A percentile compares a stretch with the other conserved stretches of the same genome.
phyloP scores from a whole-genome alignment of 345 rosid species.

The Anacardium occidentale region DNA sequence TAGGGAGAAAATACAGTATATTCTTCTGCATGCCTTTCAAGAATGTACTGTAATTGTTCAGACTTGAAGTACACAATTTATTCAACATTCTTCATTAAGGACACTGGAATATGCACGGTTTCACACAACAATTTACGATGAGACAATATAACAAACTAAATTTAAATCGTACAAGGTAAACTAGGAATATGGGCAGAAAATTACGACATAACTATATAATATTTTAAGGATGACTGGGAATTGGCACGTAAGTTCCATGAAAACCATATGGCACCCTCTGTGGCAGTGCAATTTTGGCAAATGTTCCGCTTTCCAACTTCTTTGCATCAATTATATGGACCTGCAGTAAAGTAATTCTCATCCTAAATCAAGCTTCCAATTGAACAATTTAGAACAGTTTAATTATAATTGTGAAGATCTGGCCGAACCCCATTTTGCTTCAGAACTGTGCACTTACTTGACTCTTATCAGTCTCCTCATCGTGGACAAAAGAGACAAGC shows the following conservation, averaged over 20 bases:
- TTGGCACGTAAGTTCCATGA: conserved; percentile 40
- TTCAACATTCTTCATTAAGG: no score
- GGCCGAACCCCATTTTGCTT: not conserved
- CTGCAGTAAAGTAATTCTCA: conserved; percentile 6
- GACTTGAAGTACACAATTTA: no score
- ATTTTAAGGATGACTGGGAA: not conserved
- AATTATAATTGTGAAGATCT: no score
- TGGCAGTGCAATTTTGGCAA: conserved; percentile 41
- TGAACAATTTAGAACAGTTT: no score
- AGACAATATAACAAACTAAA: conserved; percentile 18
- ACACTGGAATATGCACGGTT: no score
- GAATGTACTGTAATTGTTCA: no score
- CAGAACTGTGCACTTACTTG: conserved; percentile 28
- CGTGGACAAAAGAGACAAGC: conserved; percentile 48
- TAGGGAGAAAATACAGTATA: no score
- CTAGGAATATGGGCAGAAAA: no score
- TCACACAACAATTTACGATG: no score
- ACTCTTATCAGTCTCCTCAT: conserved; percentile 37
- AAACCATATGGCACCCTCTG: conserved; percentile 40
- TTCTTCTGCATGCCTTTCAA: no score
- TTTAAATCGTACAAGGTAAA: no score
- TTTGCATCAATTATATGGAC: conserved; percentile 38
- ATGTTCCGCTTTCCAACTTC: conserved; percentile 24
- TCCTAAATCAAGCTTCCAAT: not conserved
- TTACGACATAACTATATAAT: no score